Base-by-base conservation (phyloP, 2,329 filamentous ascomycete genomes). In the Aspergillus awamori region DNA sequence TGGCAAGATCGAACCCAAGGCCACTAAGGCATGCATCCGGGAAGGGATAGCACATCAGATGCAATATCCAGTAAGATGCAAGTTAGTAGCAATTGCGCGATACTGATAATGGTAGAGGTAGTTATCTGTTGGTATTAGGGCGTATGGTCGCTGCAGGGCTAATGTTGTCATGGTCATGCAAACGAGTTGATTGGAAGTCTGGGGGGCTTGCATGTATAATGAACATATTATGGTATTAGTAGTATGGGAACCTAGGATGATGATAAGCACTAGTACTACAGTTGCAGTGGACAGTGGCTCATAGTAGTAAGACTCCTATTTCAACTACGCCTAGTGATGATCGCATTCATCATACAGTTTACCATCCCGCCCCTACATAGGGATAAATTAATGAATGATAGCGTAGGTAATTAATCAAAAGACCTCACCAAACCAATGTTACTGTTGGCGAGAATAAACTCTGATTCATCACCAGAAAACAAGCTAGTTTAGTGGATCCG, bases 401-500 rank as follows among this genome's bases (percentile, higher is more conserved):
- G 47, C 26, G 47, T 30, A n/a, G n/a, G 47, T 36, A 13, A 36
- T 36, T 17, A 17, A 33, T 28, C n/a, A 43, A 33, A 22, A 15
- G 28, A 39, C 39, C 26, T 47, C 53, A 56, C 45, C 24, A 47
- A 36, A 33, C 28, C 41, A 47, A 15, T 55, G 53, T 52, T 33
- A 36, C 24, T 22, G 45, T 51, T 51, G 47, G 13, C 47, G 47
- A 52, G 56, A 33, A 58, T 41, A 58, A 58, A 58, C 47, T 51
- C 48, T 58, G 48, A 58, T 49, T 43, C 22, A 26, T 53, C 17
- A 39, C 13, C 41, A 45, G 24, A 63, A 58, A 61, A 26, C 52
- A 59, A 58, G 58, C 65, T 68, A 65, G 63, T 65, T 61, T 63
- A 64, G 66, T 68, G 65, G 65, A 67, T 61, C 65, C 65, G 63